Evolutionary conservation across 345 rosid genomes (phyloP).

Genomic region (Hypericum perforatum): DNA sequence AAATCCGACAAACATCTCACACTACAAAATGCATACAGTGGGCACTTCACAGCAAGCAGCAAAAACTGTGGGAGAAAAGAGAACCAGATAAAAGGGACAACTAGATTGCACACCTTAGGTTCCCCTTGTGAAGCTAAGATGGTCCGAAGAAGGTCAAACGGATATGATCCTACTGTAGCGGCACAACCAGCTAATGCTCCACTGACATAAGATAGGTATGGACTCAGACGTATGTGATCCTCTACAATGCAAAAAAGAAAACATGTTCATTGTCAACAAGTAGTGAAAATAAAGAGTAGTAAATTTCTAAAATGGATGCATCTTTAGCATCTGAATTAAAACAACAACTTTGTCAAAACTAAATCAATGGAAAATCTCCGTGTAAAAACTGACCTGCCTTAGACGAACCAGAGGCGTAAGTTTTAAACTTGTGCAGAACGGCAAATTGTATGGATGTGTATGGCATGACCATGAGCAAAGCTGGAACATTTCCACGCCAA

Average conservation of each 20-base stretch:
- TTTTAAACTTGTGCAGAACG: slow-evolving; percentile 68
- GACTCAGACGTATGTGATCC: slow-evolving; percentile 76
- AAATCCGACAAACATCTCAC: too few relatives aligned
- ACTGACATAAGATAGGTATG: slow-evolving; percentile 68
- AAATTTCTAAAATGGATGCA: background rate
- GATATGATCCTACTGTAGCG: slow-evolving; percentile 97
- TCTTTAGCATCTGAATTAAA: background rate
- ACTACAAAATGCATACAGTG: too few relatives aligned
- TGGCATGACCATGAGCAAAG: slow-evolving; percentile 97
- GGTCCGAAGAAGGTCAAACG: slow-evolving; percentile 90
- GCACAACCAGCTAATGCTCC: slow-evolving; percentile 94
- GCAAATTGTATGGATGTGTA: slow-evolving; percentile 89
- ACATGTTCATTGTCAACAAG: background rate
- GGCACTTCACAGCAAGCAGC: too few relatives aligned
- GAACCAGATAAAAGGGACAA: background rate
- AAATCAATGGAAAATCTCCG: background rate
- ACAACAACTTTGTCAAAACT: too few relatives aligned
- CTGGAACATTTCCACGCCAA: slow-evolving; percentile 99
- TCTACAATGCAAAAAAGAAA: slow-evolving; percentile 37
- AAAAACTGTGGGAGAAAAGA: too few relatives aligned
- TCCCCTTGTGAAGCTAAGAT: slow-evolving; percentile 95
- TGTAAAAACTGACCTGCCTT: slow-evolving; percentile 46
- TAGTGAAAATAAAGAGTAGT: background rate
- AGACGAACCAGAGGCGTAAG: slow-evolving; percentile 76
- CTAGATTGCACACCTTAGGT: slow-evolving; percentile 62